Evolutionary conservation across 495 filamentous ascomycete genomes (phyloP).

Genomic region (Penicillium nucicola): DNA sequence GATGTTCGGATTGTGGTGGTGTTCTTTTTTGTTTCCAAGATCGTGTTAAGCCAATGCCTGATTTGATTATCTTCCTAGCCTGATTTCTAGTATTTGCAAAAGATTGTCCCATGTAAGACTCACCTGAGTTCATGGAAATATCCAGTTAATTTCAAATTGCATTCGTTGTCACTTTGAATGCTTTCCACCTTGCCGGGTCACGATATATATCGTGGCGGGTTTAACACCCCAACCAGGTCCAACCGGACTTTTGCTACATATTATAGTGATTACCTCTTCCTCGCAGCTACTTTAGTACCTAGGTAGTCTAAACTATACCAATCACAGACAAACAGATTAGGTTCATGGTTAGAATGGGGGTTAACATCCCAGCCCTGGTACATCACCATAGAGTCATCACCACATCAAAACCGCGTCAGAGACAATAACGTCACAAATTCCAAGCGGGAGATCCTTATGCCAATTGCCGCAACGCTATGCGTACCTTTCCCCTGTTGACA

Average conservation of each 20-base stretch:
- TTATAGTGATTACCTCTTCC: too few relatives aligned
- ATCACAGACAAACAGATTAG: too few relatives aligned
- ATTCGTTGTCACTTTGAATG: too few relatives aligned
- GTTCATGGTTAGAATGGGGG: too few relatives aligned
- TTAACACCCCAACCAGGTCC: too few relatives aligned
- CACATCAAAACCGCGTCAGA: conserved; percentile 28
- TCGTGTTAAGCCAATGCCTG: conserved; percentile 20
- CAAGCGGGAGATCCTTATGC: not conserved
- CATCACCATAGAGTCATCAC: conserved; percentile 10
- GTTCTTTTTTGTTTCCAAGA: conserved; percentile 15
- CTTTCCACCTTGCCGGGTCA: too few relatives aligned
- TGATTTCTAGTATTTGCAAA: not conserved
- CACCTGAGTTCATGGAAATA: too few relatives aligned
- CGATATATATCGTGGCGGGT: too few relatives aligned
- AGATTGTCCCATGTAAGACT: not conserved
- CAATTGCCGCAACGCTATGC: conserved; percentile 15
- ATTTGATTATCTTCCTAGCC: conserved; percentile 11
- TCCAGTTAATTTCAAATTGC: too few relatives aligned
- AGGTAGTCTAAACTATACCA: too few relatives aligned
- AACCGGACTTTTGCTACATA: too few relatives aligned
- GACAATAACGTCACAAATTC: conserved; percentile 9
- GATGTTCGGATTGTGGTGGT: conserved; percentile 36
- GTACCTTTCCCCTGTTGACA: conserved; percentile 7
- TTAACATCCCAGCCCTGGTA: not conserved
- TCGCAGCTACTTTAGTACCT: too few relatives aligned